A percentile compares a stretch with the other conserved stretches of the same genome.
Evolutionary conservation across 2,329 filamentous ascomycete species (phyloP).

Genomic region (Rhynchosporium graminicola): DNA sequence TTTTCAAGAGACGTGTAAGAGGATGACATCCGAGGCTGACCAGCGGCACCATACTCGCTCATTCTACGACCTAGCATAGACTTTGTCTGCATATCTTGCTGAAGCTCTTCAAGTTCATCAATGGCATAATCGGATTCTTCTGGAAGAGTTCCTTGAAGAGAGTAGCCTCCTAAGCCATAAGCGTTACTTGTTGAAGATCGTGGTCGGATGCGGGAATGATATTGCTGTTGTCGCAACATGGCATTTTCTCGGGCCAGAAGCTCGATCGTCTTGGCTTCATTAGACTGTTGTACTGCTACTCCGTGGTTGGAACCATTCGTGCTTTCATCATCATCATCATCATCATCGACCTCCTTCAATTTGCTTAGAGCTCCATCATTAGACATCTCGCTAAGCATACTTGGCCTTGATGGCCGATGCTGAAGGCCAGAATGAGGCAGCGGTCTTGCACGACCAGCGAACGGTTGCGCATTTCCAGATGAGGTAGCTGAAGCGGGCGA

Average conservation of each 20-base stretch:
- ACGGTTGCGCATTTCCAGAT: slow-evolving; percentile 28
- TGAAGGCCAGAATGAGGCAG: slow-evolving; percentile 69
- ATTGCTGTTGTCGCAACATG: slow-evolving; percentile 59
- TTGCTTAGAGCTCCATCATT: slow-evolving; percentile 66
- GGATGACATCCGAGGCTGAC: slow-evolving; percentile 36
- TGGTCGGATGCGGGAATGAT: slow-evolving; percentile 57
- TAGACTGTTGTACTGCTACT: slow-evolving; percentile 51
- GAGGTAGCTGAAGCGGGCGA: slow-evolving; percentile 34
- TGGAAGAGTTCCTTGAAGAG: slow-evolving; percentile 59
- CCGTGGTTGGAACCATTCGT: slow-evolving; percentile 57
- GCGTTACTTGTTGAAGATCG: slow-evolving; percentile 56
- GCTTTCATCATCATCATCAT: slow-evolving; percentile 61
- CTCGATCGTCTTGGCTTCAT: slow-evolving; percentile 64
- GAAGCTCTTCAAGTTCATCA: slow-evolving; percentile 65
- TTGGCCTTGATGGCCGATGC: slow-evolving; percentile 77
- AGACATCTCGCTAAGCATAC: slow-evolving; percentile 73
- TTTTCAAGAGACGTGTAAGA: slow-evolving; percentile 53
- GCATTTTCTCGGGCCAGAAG: slow-evolving; percentile 63
- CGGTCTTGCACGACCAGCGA: slow-evolving; percentile 40
- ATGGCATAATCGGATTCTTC: slow-evolving; percentile 73
- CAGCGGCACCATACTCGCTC: slow-evolving; percentile 41
- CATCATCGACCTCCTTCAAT: slow-evolving; percentile 69
- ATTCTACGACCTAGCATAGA: slow-evolving; percentile 40
- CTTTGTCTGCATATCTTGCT: slow-evolving; percentile 37
- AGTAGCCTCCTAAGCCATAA: slow-evolving; percentile 58